These are phyloP conservation scores for Penicillium crustosum DNA, from an alignment of 2,329 filamentous ascomycete species.

Conservation along the genomic window DNA sequence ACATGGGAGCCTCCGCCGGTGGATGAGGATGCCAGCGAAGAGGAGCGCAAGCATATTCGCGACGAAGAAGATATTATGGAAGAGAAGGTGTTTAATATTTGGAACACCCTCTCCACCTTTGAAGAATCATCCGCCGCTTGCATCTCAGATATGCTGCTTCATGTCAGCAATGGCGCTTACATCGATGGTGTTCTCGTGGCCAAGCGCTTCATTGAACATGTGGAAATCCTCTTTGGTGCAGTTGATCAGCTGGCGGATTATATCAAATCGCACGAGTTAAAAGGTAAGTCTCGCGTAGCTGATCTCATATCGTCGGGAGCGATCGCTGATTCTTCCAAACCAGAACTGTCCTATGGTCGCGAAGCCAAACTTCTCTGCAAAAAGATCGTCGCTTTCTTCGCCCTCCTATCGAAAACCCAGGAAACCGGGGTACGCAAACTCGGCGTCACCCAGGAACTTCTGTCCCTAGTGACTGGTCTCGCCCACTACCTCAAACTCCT, in stretches of 20 bases:
- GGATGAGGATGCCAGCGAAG: conserved; percentile 61
- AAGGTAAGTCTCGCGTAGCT: conserved; percentile 58
- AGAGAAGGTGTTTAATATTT: conserved; percentile 96
- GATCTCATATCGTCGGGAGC: conserved; percentile 20
- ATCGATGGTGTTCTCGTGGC: conserved; percentile 92
- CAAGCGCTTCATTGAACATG: conserved; percentile 93
- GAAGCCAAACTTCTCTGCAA: conserved; percentile 99
- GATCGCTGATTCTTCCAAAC: conserved; percentile 11
- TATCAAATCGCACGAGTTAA: conserved; percentile 68
- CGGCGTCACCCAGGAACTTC: conserved; percentile 93
- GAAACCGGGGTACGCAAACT: conserved; percentile 86
- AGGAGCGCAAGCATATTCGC: conserved; percentile 72
- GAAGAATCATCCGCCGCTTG: conserved; percentile 97
- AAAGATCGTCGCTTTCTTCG: conserved; percentile 98
- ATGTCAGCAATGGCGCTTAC: conserved; percentile 97
- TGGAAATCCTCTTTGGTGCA: conserved; percentile 86
- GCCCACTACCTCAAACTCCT: conserved; percentile 97
- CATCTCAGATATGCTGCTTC: conserved; percentile 97
- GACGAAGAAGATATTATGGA: conserved; percentile 92
- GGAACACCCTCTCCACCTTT: conserved; percentile 95
- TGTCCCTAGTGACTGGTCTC: conserved; percentile 93
- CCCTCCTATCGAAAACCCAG: conserved; percentile 88
- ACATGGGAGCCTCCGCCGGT: conserved; percentile 45
- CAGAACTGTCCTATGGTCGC: conserved; percentile 83
- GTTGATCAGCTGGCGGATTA: conserved; percentile 80